Evolutionary conservation across 2,329 filamentous ascomycete species (phyloP), one percentile per base, ranked within the genome.

Genomic region (Chaetomiaceae sp.): DNA sequence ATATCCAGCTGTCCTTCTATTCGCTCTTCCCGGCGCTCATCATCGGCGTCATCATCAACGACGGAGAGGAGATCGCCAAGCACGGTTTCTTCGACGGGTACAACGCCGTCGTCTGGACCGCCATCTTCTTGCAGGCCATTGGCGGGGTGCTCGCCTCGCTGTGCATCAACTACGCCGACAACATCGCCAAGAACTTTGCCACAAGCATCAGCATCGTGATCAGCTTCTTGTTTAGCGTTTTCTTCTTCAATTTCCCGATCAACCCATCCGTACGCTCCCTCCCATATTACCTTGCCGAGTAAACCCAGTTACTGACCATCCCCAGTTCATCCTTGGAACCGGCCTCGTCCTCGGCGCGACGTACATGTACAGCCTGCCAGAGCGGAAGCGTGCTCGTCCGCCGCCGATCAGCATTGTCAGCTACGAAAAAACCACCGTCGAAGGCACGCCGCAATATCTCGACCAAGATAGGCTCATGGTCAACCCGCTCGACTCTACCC

Each of bases 11-110:
- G 21, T 91, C 90, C 1, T 89, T 96, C 66, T 99, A 96, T 73
- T 96, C 91, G 1, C 76, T 97, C 1, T 92, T 96, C 63, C 90
- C 92, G 0, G 88, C 91, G 1, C 76, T 96, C 0, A 83, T 97
- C 53, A 78, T 95, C 48, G 94, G 92, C 1, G 86, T 97, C 5
- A 72, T 95, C 2, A 88, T 89, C 72, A 88, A 90, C 58, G 94
- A 99, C 61, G 94, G 92, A 23, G 82, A 85, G 56, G 85, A 87
- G 36, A 90, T 99, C 58, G 79, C 85, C 23, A 82, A 86, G 68
- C 84, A 89, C 57, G 94, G 94, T 11, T 95, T 97, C 71, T 97
- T 99, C 62, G 86, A 88, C 53, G 94, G 94, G 2, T 99, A 97
- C 72, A 96, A 95, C 67, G 87, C 82, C 77, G 78, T 92, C 18